Percentiles rank a stretch among this genome's conserved stretches.
Evolutionary conservation across 2,329 filamentous ascomycete genomes (phyloP).

Genomic region (Pyrenochaeta sp.): DNA sequence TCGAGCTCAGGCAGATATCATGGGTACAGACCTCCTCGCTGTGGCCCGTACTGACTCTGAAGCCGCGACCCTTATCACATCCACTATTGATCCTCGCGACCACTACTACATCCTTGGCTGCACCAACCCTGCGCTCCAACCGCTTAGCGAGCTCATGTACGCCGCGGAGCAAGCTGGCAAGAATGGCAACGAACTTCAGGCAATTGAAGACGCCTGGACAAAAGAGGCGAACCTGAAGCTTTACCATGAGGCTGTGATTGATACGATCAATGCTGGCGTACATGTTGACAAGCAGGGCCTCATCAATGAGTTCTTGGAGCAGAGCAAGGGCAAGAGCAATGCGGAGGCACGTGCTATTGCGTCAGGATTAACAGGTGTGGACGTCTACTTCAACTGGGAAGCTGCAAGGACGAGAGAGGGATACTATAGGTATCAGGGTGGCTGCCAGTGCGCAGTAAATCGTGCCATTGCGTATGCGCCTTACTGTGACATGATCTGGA

Average conservation of each 20-base stretch:
- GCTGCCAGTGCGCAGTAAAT: constrained; percentile 90
- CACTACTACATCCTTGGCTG: constrained; percentile 90
- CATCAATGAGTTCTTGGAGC: constrained; percentile 70
- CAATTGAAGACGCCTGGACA: constrained; percentile 90
- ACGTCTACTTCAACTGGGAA: constrained; percentile 96
- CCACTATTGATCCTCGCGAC: constrained; percentile 94
- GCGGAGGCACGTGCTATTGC: constrained; percentile 82
- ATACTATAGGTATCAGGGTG: constrained; percentile 91
- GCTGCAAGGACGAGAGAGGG: constrained; percentile 91
- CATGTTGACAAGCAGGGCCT: constrained; percentile 74
- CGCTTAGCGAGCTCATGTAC: constrained; percentile 90
- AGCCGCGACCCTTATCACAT: constrained; percentile 95
- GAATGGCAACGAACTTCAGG: constrained; percentile 80
- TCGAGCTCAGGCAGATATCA: constrained; percentile 96
- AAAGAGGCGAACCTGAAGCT: constrained; percentile 80
- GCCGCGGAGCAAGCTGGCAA: constrained; percentile 85
- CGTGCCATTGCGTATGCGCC: constrained; percentile 90
- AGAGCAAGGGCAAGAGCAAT: constrained; percentile 85
- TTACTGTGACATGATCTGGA: constrained; percentile 97
- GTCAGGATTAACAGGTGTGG: constrained; percentile 76
- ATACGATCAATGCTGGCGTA: constrained; percentile 76
- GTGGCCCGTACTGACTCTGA: constrained; percentile 97
- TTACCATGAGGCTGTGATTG: constrained; percentile 88
- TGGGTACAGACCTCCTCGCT: constrained; percentile 91
- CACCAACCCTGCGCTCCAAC: constrained; percentile 84